Conservation (phyloP, 2,329 filamentous ascomycete species). For the Clonostachys chloroleuca region DNA sequence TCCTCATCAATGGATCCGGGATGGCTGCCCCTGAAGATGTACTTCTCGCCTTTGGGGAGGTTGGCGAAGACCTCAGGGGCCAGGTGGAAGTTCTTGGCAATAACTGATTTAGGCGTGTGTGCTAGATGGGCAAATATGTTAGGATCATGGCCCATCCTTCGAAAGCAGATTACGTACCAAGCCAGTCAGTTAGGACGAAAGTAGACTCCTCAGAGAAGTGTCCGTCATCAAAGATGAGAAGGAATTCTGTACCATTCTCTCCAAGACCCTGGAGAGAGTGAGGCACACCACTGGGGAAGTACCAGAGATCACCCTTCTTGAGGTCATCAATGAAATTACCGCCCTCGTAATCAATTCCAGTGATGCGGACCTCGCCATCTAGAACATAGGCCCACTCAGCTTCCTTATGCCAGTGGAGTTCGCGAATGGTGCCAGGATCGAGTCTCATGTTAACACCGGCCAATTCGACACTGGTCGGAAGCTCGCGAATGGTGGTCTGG, state of each 20-base stretch:
- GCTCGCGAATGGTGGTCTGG: slow-evolving; percentile 64
- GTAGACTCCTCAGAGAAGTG: slow-evolving; percentile 59
- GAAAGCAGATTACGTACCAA: slow-evolving; percentile 36
- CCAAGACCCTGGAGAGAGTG: slow-evolving; percentile 72
- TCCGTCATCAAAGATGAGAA: slow-evolving; percentile 44
- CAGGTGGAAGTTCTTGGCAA: slow-evolving; percentile 73
- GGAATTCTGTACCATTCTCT: slow-evolving; percentile 51
- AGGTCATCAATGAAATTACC: slow-evolving; percentile 75
- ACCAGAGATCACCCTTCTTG: slow-evolving; percentile 74
- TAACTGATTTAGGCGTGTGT: slow-evolving; percentile 67
- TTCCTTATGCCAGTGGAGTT: slow-evolving; percentile 79
- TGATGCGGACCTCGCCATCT: slow-evolving; percentile 66
- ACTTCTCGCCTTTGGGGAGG: slow-evolving; percentile 64
- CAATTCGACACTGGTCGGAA: slow-evolving; percentile 63
- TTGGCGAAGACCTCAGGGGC: slow-evolving; percentile 66
- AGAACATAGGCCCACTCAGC: slow-evolving; percentile 76
- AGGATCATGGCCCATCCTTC: too few species aligned
- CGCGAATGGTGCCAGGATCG: slow-evolving; percentile 67
- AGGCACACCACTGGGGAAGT: slow-evolving; percentile 73
- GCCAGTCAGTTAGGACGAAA: slow-evolving; percentile 70
- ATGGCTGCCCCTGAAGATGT: slow-evolving; percentile 69
- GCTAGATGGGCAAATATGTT: slow-evolving; percentile 24
- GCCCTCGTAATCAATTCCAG: slow-evolving; percentile 70
- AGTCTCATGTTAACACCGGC: slow-evolving; percentile 78
- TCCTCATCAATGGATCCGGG: slow-evolving; percentile 64